Base-by-base conservation (phyloP, 352 stramenopile species). In the Pythium biforme region DNA sequence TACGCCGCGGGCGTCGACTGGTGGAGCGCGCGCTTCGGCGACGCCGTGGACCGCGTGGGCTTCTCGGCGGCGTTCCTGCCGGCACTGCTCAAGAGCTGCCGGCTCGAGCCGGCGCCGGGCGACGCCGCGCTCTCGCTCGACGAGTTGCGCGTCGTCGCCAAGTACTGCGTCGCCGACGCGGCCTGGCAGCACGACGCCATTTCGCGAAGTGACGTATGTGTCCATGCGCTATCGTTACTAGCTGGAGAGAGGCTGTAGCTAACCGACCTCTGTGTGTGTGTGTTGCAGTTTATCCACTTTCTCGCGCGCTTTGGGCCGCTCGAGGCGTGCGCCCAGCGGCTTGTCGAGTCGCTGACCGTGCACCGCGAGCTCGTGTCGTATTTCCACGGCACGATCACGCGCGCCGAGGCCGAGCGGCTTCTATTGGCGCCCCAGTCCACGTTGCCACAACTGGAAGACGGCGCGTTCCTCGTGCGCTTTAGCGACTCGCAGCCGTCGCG, bases 401-500 rank as follows among this genome's bases (percentile, higher is more conserved):
- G 84, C 10, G 58, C 66, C 4, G 76, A 88, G 15, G 73, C 82
- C 0, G 82, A 94, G 31, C 51, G 57, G 1, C 55, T 80, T 26
- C 59, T 90, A 5, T 56, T 74, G 1, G 40, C 56, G 4, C 48
- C 62, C 6, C 34, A 37, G 14, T 12, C 37, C 19, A 23, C 62
- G 8, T 17, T 55, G 22, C 25, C 56, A 23, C 47, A 52, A 22
- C n/a, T 68, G 11, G 70, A 74, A 15, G 84, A 93, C 52, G 84
- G 82, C 17, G 70, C 84, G 27, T 94, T 94, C 66, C 70, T 91
- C 40, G 68, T 94, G 41, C 71, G 85, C 41, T 94, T 92, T 66
- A 91, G 81, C 39, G 84, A 94, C 64, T 88, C 81, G 11, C 84
- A 91, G 12, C 84, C 84, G 34, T 76, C 76, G 14, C 86, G 88